Conservation (phyloP, 2,329 filamentous ascomycete species). For the Biscogniauxia sp. region DNA sequence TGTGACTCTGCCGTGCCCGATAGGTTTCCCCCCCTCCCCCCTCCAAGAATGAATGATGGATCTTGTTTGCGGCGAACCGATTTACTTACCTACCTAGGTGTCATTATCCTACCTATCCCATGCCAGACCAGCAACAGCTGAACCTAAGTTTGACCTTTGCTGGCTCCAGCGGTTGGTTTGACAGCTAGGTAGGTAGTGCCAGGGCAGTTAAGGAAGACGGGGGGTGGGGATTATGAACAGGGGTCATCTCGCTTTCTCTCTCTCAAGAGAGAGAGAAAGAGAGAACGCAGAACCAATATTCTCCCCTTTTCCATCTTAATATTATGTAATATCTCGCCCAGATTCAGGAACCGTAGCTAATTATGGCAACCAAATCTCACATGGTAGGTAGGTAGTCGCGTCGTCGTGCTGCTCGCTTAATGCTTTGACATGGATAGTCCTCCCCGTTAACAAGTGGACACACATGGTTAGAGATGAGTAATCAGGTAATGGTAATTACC, state of each 20-base stretch:
- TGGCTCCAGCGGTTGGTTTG: constrained; percentile 2
- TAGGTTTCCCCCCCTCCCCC: neutral
- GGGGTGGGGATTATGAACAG: neutral
- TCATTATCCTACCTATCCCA: neutral
- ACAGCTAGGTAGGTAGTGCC: neutral
- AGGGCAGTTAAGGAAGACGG: neutral
- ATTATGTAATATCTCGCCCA: neutral
- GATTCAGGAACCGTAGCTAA: neutral
- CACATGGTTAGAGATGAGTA: neutral
- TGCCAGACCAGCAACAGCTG: constrained; percentile 3
- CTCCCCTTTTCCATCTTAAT: neutral
- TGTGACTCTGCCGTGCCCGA: neutral
- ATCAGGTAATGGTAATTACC: neutral
- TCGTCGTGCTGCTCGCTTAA: neutral
- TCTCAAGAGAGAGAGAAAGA: neutral
- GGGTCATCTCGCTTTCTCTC: neutral
- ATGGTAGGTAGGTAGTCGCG: neutral
- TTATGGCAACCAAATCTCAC: neutral
- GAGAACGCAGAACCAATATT: neutral
- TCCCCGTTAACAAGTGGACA: neutral
- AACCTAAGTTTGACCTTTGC: constrained; percentile 9
- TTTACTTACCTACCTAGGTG: no score
- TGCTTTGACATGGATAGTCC: neutral
- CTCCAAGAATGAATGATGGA: no score
- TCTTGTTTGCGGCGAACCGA: no score